A percentile compares a stretch with the other conserved stretches of the same genome.
phyloP scores from a whole-genome alignment of 441 rosid species.

The Erodium texanum region DNA sequence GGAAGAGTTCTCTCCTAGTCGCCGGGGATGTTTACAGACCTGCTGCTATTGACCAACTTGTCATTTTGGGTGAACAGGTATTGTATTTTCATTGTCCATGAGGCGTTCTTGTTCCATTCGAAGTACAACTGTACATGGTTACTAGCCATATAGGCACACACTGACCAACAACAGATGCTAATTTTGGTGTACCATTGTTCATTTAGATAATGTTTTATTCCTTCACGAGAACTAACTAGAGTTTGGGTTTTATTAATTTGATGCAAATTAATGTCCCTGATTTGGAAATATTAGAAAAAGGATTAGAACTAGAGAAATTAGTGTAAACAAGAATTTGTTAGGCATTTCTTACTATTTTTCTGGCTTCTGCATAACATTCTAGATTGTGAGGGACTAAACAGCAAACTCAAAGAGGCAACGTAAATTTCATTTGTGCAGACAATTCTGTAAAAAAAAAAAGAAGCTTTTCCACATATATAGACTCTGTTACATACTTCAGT shows the following conservation, averaged over 20 bases:
- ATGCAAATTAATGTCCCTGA: background rate
- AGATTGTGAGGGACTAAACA: background rate
- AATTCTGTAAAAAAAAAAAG: background rate
- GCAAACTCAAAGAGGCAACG: background rate
- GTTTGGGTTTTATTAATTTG: background rate
- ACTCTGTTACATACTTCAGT: background rate
- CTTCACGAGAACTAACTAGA: background rate
- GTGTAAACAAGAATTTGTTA: background rate
- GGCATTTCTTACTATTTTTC: background rate
- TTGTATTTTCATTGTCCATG: constrained; percentile 18
- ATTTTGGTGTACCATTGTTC: background rate
- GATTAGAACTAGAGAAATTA: background rate
- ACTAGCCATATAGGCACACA: background rate
- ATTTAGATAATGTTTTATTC: background rate
- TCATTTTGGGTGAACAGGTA: constrained; percentile 93
- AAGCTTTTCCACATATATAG: background rate
- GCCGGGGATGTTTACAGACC: constrained; percentile 99
- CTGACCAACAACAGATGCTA: constrained; percentile 7
- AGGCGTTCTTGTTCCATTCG: constrained; percentile 7
- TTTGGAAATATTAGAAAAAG: background rate
- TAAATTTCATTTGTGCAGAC: background rate
- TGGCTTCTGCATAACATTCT: background rate
- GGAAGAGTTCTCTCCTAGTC: constrained; percentile 84
- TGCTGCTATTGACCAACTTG: constrained; percentile 96
- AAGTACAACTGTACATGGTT: background rate